These are phyloP conservation scores for Dothiorella sarmentorum DNA, from an alignment of 2,329 filamentous ascomycete genomes.

Conservation along the genomic window DNA sequence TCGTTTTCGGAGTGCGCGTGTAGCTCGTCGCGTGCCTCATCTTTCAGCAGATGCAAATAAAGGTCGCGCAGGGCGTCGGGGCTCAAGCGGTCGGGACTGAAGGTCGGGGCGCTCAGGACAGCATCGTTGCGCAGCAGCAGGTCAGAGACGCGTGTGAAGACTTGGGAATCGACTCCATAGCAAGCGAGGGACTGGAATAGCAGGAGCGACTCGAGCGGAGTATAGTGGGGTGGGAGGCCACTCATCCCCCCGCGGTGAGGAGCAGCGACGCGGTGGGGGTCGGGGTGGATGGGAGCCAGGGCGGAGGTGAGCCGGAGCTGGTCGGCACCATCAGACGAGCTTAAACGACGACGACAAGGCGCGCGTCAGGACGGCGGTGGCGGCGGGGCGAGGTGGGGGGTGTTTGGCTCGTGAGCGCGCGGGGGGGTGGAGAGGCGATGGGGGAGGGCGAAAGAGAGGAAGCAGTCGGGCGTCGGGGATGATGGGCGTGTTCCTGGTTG, in stretches of 20 bases:
- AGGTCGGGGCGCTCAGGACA: constrained; percentile 66
- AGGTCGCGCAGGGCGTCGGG: constrained; percentile 75
- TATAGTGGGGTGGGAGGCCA: constrained; percentile 64
- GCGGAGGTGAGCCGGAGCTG: constrained; percentile 26
- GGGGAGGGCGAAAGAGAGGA: constrained; percentile 9
- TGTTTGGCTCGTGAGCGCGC: not conserved
- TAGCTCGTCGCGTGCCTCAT: constrained; percentile 61
- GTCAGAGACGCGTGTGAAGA: constrained; percentile 70
- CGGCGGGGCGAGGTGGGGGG: not conserved
- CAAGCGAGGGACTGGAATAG: constrained; percentile 75
- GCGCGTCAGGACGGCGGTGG: not conserved
- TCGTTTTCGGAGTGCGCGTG: constrained; percentile 39
- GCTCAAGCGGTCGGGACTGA: constrained; percentile 69
- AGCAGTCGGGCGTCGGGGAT: not conserved
- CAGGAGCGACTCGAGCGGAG: constrained; percentile 79
- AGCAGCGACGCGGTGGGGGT: constrained; percentile 21
- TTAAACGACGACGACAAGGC: constrained; percentile 4
- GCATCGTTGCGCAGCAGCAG: constrained; percentile 70
- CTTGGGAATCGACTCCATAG: constrained; percentile 62
- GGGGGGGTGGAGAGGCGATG: not conserved
- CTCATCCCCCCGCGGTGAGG: constrained; percentile 48
- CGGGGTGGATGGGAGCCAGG: constrained; percentile 37
- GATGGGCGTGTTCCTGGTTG: constrained; percentile 12
- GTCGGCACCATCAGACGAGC: constrained; percentile 22
- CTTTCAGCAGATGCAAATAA: constrained; percentile 71